Conservation (phyloP, 495 filamentous ascomycete genomes). For the Aspergillus bertholletiae region DNA sequence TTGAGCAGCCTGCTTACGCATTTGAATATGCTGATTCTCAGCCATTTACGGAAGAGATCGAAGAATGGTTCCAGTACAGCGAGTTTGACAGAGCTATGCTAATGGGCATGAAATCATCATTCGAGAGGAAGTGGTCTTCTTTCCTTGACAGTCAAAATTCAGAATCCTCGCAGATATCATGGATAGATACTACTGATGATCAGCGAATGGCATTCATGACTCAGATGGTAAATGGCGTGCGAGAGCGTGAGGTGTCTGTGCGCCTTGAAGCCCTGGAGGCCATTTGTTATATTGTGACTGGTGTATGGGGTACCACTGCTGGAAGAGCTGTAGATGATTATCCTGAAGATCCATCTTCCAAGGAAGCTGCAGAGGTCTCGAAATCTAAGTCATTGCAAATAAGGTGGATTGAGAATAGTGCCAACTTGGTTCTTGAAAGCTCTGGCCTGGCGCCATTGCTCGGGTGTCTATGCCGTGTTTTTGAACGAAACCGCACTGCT, state of each 20-base stretch:
- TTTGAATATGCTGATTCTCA: conserved; percentile 86
- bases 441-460: conserved; percentile 59
- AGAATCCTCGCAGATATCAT: conserved; percentile 32
- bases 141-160: conserved; percentile 38
- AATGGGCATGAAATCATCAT: conserved; percentile 65
- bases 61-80: conserved; percentile 93
- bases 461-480: conserved; percentile 54
- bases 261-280: conserved; percentile 66
- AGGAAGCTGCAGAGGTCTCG: conserved; percentile 34
- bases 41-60: conserved; percentile 78
- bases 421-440: conserved; percentile 54
- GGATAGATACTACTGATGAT: conserved; percentile 48
- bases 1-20: conserved; percentile 83
- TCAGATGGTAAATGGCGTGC: conserved; percentile 36
- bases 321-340: conserved; percentile 37
- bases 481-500: conserved; percentile 45
- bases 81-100: conserved; percentile 71
- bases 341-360: conserved; percentile 15
- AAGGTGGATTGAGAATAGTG: conserved; percentile 63
- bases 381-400: conserved; percentile 59
- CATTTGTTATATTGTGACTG: conserved; percentile 74
- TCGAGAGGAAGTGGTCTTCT: conserved; percentile 60
- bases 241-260: conserved; percentile 47
- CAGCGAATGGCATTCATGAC: conserved; percentile 42
- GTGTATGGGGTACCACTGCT: conserved; percentile 73